Evolutionary conservation across 139 green algal species (phyloP).

Genomic region (Auxenochlorella protothecoides): DNA sequence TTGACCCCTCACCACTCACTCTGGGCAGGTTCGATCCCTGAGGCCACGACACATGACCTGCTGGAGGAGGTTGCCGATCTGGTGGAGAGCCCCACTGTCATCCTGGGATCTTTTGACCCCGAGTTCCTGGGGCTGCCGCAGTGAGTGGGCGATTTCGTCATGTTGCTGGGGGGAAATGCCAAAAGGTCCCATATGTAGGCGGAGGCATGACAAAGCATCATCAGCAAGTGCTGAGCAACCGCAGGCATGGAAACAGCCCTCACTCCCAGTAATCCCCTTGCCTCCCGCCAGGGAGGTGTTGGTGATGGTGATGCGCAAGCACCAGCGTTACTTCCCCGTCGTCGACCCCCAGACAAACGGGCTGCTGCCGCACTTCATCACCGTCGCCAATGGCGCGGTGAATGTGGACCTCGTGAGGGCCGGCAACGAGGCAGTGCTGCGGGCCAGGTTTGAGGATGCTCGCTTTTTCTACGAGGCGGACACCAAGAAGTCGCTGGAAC

Average conservation of each 20-base stretch:
- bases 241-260: too few species aligned
- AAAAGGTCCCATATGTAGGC: too few species aligned
- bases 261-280: too few species aligned
- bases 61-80: constrained; percentile 79
- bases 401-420: constrained; percentile 51
- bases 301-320: constrained; percentile 97
- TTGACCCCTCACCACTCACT: too few species aligned
- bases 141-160: constrained; percentile 15
- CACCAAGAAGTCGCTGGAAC: constrained; percentile 56
- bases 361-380: constrained; percentile 86
- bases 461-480: constrained; percentile 94
- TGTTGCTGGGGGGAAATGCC: too few species aligned
- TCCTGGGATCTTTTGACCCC: constrained; percentile 71
- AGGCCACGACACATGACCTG: constrained; percentile 41
- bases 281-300: constrained; percentile 69
- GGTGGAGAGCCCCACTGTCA: constrained; percentile 76
- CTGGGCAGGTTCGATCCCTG: constrained; percentile 43
- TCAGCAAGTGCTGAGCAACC: too few species aligned
- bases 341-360: constrained; percentile 31
- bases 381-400: constrained; percentile 85
- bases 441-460: constrained; percentile 93
- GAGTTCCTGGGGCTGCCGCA: constrained; percentile 78
- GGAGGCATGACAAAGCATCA: too few species aligned
- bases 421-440: constrained; percentile 93
- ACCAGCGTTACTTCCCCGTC: constrained; percentile 99